Evolutionary conservation across 148 eudicot genomes (phyloP), one percentile per base, ranked within the genome.

Genomic region (Amaranthus hypochondriacus): DNA sequence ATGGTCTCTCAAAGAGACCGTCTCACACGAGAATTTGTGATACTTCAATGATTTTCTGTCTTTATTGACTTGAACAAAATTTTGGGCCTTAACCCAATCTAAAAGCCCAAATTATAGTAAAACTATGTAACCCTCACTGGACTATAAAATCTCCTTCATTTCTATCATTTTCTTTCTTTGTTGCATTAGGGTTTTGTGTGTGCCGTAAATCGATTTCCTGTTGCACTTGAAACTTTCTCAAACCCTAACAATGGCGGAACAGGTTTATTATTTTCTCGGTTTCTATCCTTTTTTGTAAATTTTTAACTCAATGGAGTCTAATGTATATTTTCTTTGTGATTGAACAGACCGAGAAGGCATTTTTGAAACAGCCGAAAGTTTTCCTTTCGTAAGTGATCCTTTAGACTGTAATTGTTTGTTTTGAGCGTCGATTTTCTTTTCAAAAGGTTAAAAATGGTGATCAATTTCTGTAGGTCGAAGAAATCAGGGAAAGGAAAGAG

Each of bases 401-500:
- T 21, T 4, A 28, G 39, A 28, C 39, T 28, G 39, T 28, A 28
- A 2, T 12, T 12, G 28, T 28, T 50, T 5, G 9, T 6, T 2
- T 12, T 7, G 66, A 62, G 48, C n/a, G 7, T 11, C 3, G 55
- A 28, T 15, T 56, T 39, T 6, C 7, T 52, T 2, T 11, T n/a
- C 43, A 2, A 63, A 56, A 51, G n/a, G 21, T 8, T 68, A 51
- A 73, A 54, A 4, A 9, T 28, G 62, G 9, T 47, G 51, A 8
- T 12, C 55, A 6, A 13, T 43, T 42, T 18, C 12, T 68, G 21
- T 14, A 88, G 87, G 75, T 84, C 87, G 77, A 86, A 84, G 82
- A 84, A 76, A 43, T 44, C 81, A 12, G 88, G 88, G 5, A 85
- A 87, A 76, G 90, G 88, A 2, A 87, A 85, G 83, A 81, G 88